Conservation (phyloP, 306 rosid species). For the Lathyrus sativus region DNA sequence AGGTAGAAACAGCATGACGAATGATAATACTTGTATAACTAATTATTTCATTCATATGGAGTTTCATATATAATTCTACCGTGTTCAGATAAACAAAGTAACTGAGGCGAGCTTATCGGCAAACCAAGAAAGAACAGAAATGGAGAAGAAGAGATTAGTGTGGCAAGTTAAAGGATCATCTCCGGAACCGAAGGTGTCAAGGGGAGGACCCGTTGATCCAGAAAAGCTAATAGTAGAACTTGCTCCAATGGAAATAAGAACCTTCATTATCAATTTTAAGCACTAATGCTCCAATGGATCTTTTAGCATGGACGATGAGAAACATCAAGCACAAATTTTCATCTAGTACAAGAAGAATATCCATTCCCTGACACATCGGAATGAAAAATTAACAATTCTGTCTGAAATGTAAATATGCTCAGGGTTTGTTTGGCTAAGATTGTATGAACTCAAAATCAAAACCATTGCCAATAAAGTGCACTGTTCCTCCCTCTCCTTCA, state of each 20-base stretch:
- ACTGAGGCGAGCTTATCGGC: conserved; percentile 71
- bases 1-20: conserved; percentile 48
- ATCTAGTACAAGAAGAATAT: background rate
- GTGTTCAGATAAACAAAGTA: conserved; percentile 54
- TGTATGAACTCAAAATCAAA: too few species aligned
- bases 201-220: conserved; percentile 72
- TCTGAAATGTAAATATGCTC: background rate
- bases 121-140: conserved; percentile 71
- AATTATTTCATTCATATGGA: background rate
- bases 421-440: background rate
- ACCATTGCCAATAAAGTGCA: too few species aligned
- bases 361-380: background rate
- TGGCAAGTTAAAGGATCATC: conserved; percentile 67
- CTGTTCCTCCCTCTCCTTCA: too few species aligned
- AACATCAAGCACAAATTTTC: background rate
- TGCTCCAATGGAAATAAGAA: conserved; percentile 70
- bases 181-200: conserved; percentile 37
- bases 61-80: conserved; percentile 8
- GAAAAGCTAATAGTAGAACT: conserved; percentile 61
- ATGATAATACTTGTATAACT: background rate
- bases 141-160: conserved; percentile 71
- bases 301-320: background rate
- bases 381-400: conserved; percentile 27
- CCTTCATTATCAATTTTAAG: conserved; percentile 50
- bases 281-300: conserved; percentile 7